Percentiles rank a stretch among this genome's conserved stretches.
Conservation (phyloP, 495 filamentous ascomycete species). For the Staphylotrichum longicolle region DNA sequence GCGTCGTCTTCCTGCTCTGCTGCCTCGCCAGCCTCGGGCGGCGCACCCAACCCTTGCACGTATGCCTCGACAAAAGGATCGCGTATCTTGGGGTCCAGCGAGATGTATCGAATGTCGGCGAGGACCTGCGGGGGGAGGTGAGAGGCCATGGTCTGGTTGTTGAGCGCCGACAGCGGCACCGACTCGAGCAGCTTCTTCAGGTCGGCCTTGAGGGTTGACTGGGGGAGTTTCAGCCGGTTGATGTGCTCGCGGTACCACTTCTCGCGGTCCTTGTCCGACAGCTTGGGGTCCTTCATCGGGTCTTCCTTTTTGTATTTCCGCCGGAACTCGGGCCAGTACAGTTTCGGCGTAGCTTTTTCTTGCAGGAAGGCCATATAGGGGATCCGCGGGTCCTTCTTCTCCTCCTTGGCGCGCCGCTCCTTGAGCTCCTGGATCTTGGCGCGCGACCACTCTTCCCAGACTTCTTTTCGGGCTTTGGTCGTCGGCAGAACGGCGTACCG, state of each 20-base stretch:
- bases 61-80: constrained; percentile 74
- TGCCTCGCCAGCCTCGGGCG: constrained; percentile 52
- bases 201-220: constrained; percentile 73
- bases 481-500: constrained; percentile 80
- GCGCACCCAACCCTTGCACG: constrained; percentile 66
- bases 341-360: constrained; percentile 75
- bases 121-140: constrained; percentile 67
- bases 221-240: constrained; percentile 68
- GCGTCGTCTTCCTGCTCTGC: constrained; percentile 60
- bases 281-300: constrained; percentile 71
- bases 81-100: constrained; percentile 64
- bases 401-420: constrained; percentile 69
- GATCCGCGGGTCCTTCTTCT: constrained; percentile 81
- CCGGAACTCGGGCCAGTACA: constrained; percentile 97
- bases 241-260: constrained; percentile 89
- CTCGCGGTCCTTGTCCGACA: constrained; percentile 85
- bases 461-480: constrained; percentile 76
- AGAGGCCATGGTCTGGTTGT: constrained; percentile 61
- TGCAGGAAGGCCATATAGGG: constrained; percentile 81
- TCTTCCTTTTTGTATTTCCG: constrained; percentile 80
- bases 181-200: constrained; percentile 72
- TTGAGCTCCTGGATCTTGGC: constrained; percentile 68
- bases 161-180: constrained; percentile 60
- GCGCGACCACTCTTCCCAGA: constrained; percentile 76
- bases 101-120: constrained; percentile 76